A percentile compares a stretch with the other conserved stretches of the same genome.
These are phyloP conservation scores for Oemleria cerasiformis DNA, from an alignment of 306 rosid species.

Conservation along the genomic window DNA sequence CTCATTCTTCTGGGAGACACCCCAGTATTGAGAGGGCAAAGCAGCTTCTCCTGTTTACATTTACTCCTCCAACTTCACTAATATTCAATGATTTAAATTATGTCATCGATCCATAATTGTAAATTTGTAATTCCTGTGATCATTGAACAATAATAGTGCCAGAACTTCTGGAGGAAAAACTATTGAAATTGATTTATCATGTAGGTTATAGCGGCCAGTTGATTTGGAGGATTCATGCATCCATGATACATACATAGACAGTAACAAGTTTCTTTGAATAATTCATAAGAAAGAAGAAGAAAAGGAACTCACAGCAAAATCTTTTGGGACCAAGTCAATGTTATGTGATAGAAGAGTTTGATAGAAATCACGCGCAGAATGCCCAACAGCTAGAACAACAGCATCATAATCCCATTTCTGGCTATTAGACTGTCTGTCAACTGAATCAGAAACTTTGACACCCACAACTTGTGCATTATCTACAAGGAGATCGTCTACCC, in stretches of 20 bases:
- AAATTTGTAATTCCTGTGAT: not conserved
- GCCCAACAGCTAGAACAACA: constrained; percentile 91
- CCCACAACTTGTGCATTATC: constrained; percentile 60
- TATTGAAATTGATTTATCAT: not conserved
- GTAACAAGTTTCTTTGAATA: constrained; percentile 6
- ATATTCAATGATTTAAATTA: not conserved
- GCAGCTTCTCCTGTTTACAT: not conserved
- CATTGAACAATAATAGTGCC: not conserved
- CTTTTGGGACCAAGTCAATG: constrained; percentile 71
- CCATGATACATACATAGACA: constrained; percentile 3
- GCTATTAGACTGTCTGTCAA: constrained; percentile 44
- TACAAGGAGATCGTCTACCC: constrained; percentile 79
- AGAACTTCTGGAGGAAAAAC: constrained; percentile 5
- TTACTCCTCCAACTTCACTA: not conserved
- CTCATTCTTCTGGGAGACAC: not conserved
- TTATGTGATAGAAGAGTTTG: constrained; percentile 80
- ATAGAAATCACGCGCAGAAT: constrained; percentile 93
- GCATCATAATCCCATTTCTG: constrained; percentile 74
- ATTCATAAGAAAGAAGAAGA: constrained; percentile 19
- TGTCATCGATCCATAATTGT: not conserved
- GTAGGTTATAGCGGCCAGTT: not conserved
- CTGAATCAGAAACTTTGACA: constrained; percentile 68
- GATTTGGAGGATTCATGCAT: constrained; percentile 14
- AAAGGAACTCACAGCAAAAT: constrained; percentile 76
- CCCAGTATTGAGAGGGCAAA: not conserved